These are phyloP conservation scores for Verticillium zaregamsianum DNA, from an alignment of 2,329 filamentous ascomycete species.

Conservation along the genomic window DNA sequence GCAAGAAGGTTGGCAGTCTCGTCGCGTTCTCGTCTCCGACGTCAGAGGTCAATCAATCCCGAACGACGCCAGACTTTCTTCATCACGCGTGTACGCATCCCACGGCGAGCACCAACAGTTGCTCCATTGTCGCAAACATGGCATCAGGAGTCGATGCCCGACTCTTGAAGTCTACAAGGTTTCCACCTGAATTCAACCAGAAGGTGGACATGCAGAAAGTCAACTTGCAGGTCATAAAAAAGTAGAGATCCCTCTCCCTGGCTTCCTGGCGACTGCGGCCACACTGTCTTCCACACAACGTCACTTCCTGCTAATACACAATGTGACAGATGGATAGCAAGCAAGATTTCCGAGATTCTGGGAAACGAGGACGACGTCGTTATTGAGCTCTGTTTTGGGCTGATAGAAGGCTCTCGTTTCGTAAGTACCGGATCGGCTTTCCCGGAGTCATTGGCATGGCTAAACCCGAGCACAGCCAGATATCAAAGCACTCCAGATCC, in stretches of 20 bases:
- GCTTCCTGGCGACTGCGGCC: background rate
- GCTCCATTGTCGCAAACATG: constrained; percentile 45
- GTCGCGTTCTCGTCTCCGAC: constrained; percentile 2
- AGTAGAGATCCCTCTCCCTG: constrained; percentile 44
- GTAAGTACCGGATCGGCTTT: constrained; percentile 47
- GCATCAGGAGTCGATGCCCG: constrained; percentile 83
- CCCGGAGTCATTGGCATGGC: constrained; percentile 15
- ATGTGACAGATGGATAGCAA: constrained; percentile 77
- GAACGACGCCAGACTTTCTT: background rate
- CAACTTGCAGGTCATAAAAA: constrained; percentile 97
- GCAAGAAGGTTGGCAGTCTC: background rate
- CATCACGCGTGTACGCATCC: background rate
- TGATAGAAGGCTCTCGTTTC: constrained; percentile 69
- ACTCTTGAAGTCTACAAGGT: constrained; percentile 86
- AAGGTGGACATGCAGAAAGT: constrained; percentile 98
- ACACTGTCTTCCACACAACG: background rate
- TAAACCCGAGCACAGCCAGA: constrained; percentile 63
- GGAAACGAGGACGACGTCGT: constrained; percentile 95
- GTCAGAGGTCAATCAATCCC: background rate
- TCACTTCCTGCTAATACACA: background rate
- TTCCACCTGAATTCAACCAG: constrained; percentile 85
- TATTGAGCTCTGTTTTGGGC: constrained; percentile 73
- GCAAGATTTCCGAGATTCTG: constrained; percentile 80
- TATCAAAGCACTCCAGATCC: constrained; percentile 91
- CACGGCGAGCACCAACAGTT: background rate